Evolutionary conservation across 495 filamentous ascomycete genomes (phyloP), one percentile per base, ranked within the genome.

Genomic region (Penicillium salamii): DNA sequence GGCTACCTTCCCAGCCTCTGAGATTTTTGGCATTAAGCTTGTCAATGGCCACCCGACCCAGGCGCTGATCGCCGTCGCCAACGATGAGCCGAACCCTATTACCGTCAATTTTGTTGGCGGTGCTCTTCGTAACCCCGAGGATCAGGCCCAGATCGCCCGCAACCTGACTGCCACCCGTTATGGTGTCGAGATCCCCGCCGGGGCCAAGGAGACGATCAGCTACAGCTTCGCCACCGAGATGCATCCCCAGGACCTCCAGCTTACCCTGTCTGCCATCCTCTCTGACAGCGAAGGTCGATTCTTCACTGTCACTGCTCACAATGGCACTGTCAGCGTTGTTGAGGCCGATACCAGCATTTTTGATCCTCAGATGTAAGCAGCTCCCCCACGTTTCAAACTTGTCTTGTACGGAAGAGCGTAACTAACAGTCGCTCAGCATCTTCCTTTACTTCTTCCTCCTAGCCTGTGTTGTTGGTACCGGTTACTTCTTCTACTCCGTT

Each of bases 401-500:
- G 3, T 43, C 26, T 38, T 12, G 19, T 53, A 42, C 23, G 28
- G 29, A 12, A 23, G 17, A 15, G 35, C 50, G 44, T 15, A 15
- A 52, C 54, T 77, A 54, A 77, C 36, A n/a, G 12, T 42, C 31
- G 36, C 46, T 24, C 52, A 95, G 91, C 58, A 87, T 96, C 71
- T 98, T 98, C 83, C 85, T 98, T 50, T 98, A 97, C 77, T 83
- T 96, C 68, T 82, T 97, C 78, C 90, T 98, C 55, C 69, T 82
- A 46, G 82, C 79, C 48, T 80, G 75, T 61, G 91, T 95, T 65
- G 81, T 65, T 55, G 90, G 86, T 47, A 88, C 86, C 34, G 76
- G 83, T 68, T 96, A 93, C 82, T 97, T 95, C 68, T 91, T 96
- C 73, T 98, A 98, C 79, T 93, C 83, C 68, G 96, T 92, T 63